phyloP scores from a whole-genome alignment of 2,329 filamentous ascomycete species.

The Endoconidiophora polonica region DNA sequence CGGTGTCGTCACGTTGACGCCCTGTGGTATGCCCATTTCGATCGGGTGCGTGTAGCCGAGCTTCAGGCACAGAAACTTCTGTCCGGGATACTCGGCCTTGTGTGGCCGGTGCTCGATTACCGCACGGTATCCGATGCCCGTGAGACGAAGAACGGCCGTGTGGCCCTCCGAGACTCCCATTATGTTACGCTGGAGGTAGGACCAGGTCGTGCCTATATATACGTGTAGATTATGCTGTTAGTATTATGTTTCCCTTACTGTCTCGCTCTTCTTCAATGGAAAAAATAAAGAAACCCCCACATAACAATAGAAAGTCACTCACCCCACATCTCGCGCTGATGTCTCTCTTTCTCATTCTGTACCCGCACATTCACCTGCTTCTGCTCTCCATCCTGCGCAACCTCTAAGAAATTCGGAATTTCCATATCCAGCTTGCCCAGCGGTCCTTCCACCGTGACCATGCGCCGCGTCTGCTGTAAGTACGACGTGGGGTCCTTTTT shows the following conservation, averaged over 20 bases:
- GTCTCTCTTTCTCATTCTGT: slow-evolving; percentile 46
- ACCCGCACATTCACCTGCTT: slow-evolving; percentile 54
- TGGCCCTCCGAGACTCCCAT: slow-evolving; percentile 93
- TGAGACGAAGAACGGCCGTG: slow-evolving; percentile 77
- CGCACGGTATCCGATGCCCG: slow-evolving; percentile 90
- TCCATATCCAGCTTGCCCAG: slow-evolving; percentile 62
- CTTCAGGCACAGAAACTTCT: slow-evolving; percentile 83
- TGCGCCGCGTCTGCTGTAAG: slow-evolving; percentile 44
- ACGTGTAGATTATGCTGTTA: neutral
- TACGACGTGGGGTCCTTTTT: slow-evolving; percentile 41
- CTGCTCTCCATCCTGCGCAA: slow-evolving; percentile 48
- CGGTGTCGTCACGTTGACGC: slow-evolving; percentile 73
- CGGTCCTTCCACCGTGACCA: slow-evolving; percentile 63
- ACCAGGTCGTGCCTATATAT: slow-evolving; percentile 56
- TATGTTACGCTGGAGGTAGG: slow-evolving; percentile 80
- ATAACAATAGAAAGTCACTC: slow-evolving; percentile 15
- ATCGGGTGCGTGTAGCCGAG: slow-evolving; percentile 94
- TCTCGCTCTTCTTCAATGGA: neutral
- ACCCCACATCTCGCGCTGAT: slow-evolving; percentile 97
- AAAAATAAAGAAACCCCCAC: neutral
- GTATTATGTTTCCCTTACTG: neutral
- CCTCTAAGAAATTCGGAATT: slow-evolving; percentile 61
- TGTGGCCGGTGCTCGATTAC: slow-evolving; percentile 63
- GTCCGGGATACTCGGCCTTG: slow-evolving; percentile 58
- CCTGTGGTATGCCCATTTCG: slow-evolving; percentile 67